These are phyloP conservation scores for Gnetum montanum DNA, from an alignment of 75 land plant genomes.

Conservation along the genomic window DNA sequence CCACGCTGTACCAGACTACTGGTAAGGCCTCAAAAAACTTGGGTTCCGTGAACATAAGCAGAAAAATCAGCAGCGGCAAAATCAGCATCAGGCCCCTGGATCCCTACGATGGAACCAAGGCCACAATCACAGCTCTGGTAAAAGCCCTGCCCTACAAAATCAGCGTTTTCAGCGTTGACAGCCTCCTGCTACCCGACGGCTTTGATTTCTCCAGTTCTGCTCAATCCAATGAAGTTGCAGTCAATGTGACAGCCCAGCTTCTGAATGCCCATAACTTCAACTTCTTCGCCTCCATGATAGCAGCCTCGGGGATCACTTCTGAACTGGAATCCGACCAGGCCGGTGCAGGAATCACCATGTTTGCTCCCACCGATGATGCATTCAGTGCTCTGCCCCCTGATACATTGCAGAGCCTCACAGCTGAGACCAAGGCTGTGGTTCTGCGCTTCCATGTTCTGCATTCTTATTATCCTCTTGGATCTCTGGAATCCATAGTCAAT, in stretches of 20 bases:
- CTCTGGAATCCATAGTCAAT: conserved; percentile 11
- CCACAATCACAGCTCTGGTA: conserved; percentile 8
- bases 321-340: conserved; percentile 13
- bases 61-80: background rate
- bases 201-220: conserved; percentile 5
- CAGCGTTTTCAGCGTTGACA: conserved; percentile 14
- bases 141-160: conserved; percentile 18
- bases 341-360: conserved; percentile 20
- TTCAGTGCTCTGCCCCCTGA: conserved; percentile 14
- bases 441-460: conserved; percentile 19
- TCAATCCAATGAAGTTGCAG: conserved; percentile 2
- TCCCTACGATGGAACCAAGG: conserved; percentile 10
- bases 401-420: conserved; percentile 17
- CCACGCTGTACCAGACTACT: conserved; percentile 25
- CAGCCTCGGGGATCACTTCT: conserved; percentile 18
- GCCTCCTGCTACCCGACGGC: conserved; percentile 9
- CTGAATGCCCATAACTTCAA: conserved; percentile 14
- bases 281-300: conserved; percentile 14
- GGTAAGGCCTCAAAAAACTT: conserved; percentile 11
- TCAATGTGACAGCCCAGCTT: conserved; percentile 15
- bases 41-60: conserved; percentile 19
- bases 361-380: conserved; percentile 27
- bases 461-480: conserved; percentile 19
- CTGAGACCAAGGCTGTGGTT: conserved; percentile 7
- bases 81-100: conserved; percentile 15